Base-by-base conservation (phyloP, 768 basidiomycete species). In the Suillus luteus region DNA sequence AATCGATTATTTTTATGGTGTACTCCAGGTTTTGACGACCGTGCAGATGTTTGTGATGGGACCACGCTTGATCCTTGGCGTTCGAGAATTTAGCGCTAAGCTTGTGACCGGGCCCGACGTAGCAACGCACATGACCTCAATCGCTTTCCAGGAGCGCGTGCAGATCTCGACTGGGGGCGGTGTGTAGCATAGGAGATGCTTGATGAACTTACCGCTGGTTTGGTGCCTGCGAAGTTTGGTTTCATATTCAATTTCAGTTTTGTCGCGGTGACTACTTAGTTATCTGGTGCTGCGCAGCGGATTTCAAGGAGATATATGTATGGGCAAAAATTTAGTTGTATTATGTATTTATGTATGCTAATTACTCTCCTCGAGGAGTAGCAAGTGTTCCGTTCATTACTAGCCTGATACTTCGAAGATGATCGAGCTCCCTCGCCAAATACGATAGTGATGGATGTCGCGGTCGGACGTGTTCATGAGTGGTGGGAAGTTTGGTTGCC, bases 1-100 rank as follows among this genome's bases (percentile, higher is more conserved):
- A 49, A 0, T 24, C 15, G 48, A 24, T 24, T 49, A 3, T 15
- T 24, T 15, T 17, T 51, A 51, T 27, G 49, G 49, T 8, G 9
- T 4, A 51, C 24, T 51, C 24, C 49, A 51, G 27, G 2, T 51
- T 9, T 51, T 51, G 24, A 27, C 49, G 8, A 7, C 14, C 15
- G 49, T 51, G 15, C 49, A 51, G 24, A 51, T 51, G 49, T 51
- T 51, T 51, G 49, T 51, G 24, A 24, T 51, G 7, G 49, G 49
- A 27, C 49, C 49, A 15, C 49, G 49, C 24, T 8, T 51, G 15
- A 51, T 51, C 24, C 49, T 51, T 27, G 49, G 49, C 14, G 2
- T 51, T 27, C 49, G 49, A 27, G 49, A 51, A 1, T 51, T 4
- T 27, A 27, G 1, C 8, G 49, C 49, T 27, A 27, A 51, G 24